Conservation (phyloP, 108 stramenopile genomes). For the Cyclotella choctawhatcheeana region DNA sequence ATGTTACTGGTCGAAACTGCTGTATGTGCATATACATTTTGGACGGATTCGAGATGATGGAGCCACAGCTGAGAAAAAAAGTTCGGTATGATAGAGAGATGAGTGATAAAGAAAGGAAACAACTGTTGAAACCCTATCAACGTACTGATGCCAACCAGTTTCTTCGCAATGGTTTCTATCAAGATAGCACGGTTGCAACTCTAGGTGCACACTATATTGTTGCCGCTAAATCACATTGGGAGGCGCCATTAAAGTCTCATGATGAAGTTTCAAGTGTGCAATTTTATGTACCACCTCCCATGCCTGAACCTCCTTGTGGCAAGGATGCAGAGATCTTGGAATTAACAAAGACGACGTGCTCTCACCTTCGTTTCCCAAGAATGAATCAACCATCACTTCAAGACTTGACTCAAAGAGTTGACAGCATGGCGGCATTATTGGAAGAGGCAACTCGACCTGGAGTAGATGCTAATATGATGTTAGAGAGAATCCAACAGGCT, state of each 20-base stretch:
- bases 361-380: no score
- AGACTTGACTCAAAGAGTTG: no score
- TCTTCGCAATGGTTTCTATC: conserved; percentile 20
- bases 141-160: conserved; percentile 22
- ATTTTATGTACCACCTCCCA: conserved; percentile 11
- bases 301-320: not conserved
- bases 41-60: conserved; percentile 2
- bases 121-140: not conserved
- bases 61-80: not conserved
- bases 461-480: no score
- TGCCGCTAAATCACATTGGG: conserved; percentile 6
- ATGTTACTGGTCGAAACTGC: not conserved
- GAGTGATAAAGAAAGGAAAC: not conserved
- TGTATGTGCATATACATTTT: conserved; percentile 3
- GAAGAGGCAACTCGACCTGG: no score
- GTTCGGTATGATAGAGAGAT: not conserved
- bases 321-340: conserved; percentile 21
- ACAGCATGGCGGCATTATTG: no score
- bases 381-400: not conserved
- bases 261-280: conserved; percentile 1
- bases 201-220: not conserved
- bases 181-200: conserved; percentile 6
- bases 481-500: no score
- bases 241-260: conserved; percentile 10
- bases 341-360: not conserved